Base-by-base conservation (phyloP, 441 rosid genomes). In the Croton laevigatus region DNA sequence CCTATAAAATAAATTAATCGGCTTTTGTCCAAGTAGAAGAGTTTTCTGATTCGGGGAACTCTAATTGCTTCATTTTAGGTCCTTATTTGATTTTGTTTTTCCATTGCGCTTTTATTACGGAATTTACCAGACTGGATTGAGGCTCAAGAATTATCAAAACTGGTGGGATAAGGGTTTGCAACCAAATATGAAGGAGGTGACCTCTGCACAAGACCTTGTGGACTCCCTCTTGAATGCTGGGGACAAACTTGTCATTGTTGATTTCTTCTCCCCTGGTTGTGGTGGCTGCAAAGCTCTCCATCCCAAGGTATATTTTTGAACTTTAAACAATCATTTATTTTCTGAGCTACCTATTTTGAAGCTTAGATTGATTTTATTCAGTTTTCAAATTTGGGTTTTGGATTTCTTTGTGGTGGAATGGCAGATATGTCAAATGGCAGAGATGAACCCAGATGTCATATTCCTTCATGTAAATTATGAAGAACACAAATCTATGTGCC, bases 271-370 rank as follows among this genome's bases (percentile, higher is more conserved):
- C 2, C 98, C 98, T 37, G 97, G 97, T 7, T 94, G 98, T 53
- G 96, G 98, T 17, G 97, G 98, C 67, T 94, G 98, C 83, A 94
- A 81, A 76, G 97, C 97, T 72, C 93, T 94, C 45, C 98, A 94
- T 81, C 97, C 98, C 49, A 94, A 91, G 97, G 96, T 90, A 34
- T 45, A 12, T 27, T 27, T 27, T 27, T 3, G 12, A 17, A 7
- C 3, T 27, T 10, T 44, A 27, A 6, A 53, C 23, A 4, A 5
- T n/a, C 17, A 62, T 2, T 58, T 8, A 1, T 36, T 59, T 7
- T 17, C 7, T 17, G 9, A 16, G 0, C 55, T 42, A 37, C 13
- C 36, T 8, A 20, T 48, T 53, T n/a, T 19, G 27, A 27, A 61
- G 8, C 49, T 36, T 52, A 16, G 7, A 20, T 48, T 48, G 59